phyloP scores from a whole-genome alignment of 2,329 filamentous ascomycete species.

The Hortaea werneckii region DNA sequence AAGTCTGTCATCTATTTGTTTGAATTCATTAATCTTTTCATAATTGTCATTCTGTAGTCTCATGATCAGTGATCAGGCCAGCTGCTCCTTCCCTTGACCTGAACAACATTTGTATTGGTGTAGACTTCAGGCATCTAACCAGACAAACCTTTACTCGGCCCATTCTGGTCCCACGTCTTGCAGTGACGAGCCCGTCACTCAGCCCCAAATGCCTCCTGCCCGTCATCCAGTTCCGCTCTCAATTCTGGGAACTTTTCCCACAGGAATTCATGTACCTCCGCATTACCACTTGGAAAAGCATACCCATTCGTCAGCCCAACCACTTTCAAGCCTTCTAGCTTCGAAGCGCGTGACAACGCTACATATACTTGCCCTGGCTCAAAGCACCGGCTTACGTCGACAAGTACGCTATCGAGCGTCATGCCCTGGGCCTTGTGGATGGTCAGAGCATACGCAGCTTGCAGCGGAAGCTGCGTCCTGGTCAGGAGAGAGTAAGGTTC shows the following conservation, averaged over 20 bases:
- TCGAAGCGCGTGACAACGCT: conserved; percentile 46
- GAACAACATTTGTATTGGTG: too few relatives aligned
- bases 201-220: not conserved
- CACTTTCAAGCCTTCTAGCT: conserved; percentile 38
- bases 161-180: too few relatives aligned
- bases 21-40: too few relatives aligned
- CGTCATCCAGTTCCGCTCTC: not conserved
- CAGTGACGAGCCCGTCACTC: not conserved
- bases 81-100: too few relatives aligned
- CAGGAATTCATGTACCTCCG: conserved; percentile 27
- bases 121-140: too few relatives aligned
- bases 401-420: conserved; percentile 48
- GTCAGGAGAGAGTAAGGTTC: conserved; percentile 38
- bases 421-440: conserved; percentile 54
- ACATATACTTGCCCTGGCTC: conserved; percentile 52
- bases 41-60: too few relatives aligned
- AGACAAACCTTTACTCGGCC: too few relatives aligned
- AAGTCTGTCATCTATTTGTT: too few relatives aligned
- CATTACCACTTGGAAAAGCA: conserved; percentile 13
- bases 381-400: conserved; percentile 44
- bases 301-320: conserved; percentile 21
- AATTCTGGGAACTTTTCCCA: not conserved
- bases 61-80: too few relatives aligned
- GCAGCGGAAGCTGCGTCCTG: conserved; percentile 52
- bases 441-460: conserved; percentile 51